Base-by-base conservation (phyloP, 2,329 filamentous ascomycete species). In the Geosmithia flava region DNA sequence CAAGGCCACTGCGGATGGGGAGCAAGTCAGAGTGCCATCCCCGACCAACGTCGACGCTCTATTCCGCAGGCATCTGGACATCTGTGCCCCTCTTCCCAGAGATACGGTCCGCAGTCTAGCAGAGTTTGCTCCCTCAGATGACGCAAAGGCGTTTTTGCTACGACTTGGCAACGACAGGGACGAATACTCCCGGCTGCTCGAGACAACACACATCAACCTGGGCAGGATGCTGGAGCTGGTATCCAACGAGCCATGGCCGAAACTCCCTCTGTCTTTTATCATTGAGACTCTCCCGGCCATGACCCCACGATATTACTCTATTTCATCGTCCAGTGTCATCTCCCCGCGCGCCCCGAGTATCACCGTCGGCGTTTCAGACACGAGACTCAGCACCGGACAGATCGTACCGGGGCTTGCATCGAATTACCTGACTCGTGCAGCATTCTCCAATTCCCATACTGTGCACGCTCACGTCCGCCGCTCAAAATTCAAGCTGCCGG, bases 271-370 rank as follows among this genome's bases (percentile, higher is more conserved):
- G 4, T 67, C 70, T 1, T 68, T 72, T 45, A 76, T 81, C 57
- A 64, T 84, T 7, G 68, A 74, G 46, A 74, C 74, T 56, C 68
- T 81, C 1, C 73, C 75, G 1, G 68, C 69, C 0, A 43, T 56
- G 8, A 52, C 75, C 13, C 67, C 78, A 10, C 74, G 78, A 3
- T 76, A 79, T 51, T 82, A 82, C 58, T 78, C 74, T 7, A 81
- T 81, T 50, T 81, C 77, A 0, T 80, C 75, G 1, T 80, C 76
- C 7, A 67, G 65, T 15, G 62, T 68, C 23, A 53, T 59, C 6
- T 56, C 54, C 6, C 51, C 55, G 6, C 52, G 53, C 17, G 20
- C 42, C 1, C 42, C 51, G 3, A 23, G 56, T 41, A 58, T 59
- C 33, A 55, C 58, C 7, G 56, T 55, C 7, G 53, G 53, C 3